These are phyloP conservation scores for Dovyalis caffra DNA, from an alignment of 345 rosid genomes.

Conservation along the genomic window DNA sequence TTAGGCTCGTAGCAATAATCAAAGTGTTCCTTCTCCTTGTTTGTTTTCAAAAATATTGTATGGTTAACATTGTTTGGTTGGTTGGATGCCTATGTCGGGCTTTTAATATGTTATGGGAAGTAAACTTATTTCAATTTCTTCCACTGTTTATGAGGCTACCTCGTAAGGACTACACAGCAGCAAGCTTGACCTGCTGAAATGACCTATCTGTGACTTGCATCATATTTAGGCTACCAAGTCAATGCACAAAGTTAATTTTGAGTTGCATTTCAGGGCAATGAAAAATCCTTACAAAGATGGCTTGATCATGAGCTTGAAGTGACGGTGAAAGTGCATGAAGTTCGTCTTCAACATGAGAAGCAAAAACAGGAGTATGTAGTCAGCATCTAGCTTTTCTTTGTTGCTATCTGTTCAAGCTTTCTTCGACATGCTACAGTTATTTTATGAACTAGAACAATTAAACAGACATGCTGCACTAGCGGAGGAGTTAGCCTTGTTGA, in stretches of 20 bases:
- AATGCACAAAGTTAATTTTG: background rate
- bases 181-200: background rate
- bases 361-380: conserved; percentile 91
- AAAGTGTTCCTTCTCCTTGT: conserved; percentile 7
- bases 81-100: background rate
- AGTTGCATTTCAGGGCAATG: conserved; percentile 56
- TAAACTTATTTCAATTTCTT: no score
- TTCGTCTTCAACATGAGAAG: conserved; percentile 89
- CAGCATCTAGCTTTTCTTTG: conserved; percentile 5
- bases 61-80: background rate
- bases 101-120: background rate
- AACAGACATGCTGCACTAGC: conserved; percentile 88
- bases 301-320: conserved; percentile 96
- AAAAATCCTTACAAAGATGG: conserved; percentile 89
- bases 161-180: background rate
- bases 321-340: conserved; percentile 98
- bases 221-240: conserved; percentile 1
- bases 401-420: background rate
- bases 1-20: conserved; percentile 16
- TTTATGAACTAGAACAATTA: conserved; percentile 8
- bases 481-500: conserved; percentile 83
- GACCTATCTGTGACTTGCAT: background rate
- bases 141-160: no score
- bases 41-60: conserved; percentile 5
- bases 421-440: background rate